Base-by-base conservation (phyloP, 2,329 filamentous ascomycete genomes). In the Aspergillus quadrilineatus region DNA sequence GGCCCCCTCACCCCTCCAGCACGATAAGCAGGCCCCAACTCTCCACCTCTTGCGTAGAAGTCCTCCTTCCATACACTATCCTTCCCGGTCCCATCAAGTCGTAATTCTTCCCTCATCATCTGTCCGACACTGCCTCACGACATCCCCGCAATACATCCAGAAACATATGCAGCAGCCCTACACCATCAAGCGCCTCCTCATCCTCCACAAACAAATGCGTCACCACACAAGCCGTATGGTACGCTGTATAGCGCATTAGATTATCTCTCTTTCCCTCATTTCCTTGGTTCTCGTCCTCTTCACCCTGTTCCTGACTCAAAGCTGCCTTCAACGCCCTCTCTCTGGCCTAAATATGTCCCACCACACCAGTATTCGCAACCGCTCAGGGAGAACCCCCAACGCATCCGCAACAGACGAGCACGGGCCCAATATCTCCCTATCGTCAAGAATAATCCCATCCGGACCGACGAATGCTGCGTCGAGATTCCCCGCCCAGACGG, bases 131-230 rank as follows among this genome's bases (percentile, higher is more conserved):
- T 49, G 45, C 43, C 37, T 43, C 9, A 55, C 45, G 2, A 55
- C 37, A 37, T 50, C 48, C 26, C 52, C 22, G 22, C 52, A 30
- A 26, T 44, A 15, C 52, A 44, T 55, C 45, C 45, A 49, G 6
- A 37, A 55, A 55, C 37, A 49, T 28, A 42, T 50, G 45, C 37
- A 55, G 29, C 6, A 49, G 26, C 45, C 46, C 52, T 3, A 17
- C 28, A 1, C 36, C 28, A 17, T 42, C 36, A 36, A 41, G 44
- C 1, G 45, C 36, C 26, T 48, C 37, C 17, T 4, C n/a, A 29
- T 55, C 44, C n/a, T 49, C 36, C 8, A 55, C 12, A 44, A 49
- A 55, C n/a, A 49, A 6, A 46, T 55, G 44, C 4, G 36, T 37
- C 36, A 49, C 37, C 2, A 49, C 44, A 36, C 37, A 50, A 7